Evolutionary conservation across 495 filamentous ascomycete genomes (phyloP).

Genomic region (Penicillium argentinense): DNA sequence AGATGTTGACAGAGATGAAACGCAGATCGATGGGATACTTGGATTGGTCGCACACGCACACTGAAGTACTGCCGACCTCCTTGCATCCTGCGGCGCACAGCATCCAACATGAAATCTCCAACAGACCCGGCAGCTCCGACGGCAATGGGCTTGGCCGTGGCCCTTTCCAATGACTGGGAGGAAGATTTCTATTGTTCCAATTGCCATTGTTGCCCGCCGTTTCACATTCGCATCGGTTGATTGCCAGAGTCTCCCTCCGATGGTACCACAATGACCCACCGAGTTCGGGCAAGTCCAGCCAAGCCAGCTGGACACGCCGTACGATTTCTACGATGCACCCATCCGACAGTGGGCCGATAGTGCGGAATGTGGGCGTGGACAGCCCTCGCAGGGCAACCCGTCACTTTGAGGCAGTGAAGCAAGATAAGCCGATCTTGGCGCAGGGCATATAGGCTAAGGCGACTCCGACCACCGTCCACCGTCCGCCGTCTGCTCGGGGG

Average conservation of each 20-base stretch:
- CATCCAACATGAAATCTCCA: constrained; percentile 2
- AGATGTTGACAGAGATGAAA: constrained; percentile 8
- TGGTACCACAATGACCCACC: constrained; percentile 5
- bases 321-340: constrained; percentile 8
- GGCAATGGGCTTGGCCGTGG: not conserved
- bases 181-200: too few relatives aligned
- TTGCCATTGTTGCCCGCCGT: not conserved
- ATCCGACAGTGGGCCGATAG: constrained; percentile 18
- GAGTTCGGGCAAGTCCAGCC: not conserved
- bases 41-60: not conserved
- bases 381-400: too few relatives aligned
- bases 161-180: too few relatives aligned
- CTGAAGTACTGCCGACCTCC: constrained; percentile 1
- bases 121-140: constrained; percentile 8
- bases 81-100: constrained; percentile 7
- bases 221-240: too few relatives aligned
- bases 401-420: too few relatives aligned
- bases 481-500: not conserved
- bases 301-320: constrained; percentile 3
- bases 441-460: not conserved
- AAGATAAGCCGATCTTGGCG: too few relatives aligned
- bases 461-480: not conserved
- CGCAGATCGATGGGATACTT: constrained; percentile 4
- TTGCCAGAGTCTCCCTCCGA: not conserved
- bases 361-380: constrained; percentile 20